These are phyloP conservation scores for Elsinoe arachidis DNA, from an alignment of 2,329 filamentous ascomycete genomes.

Conservation along the genomic window DNA sequence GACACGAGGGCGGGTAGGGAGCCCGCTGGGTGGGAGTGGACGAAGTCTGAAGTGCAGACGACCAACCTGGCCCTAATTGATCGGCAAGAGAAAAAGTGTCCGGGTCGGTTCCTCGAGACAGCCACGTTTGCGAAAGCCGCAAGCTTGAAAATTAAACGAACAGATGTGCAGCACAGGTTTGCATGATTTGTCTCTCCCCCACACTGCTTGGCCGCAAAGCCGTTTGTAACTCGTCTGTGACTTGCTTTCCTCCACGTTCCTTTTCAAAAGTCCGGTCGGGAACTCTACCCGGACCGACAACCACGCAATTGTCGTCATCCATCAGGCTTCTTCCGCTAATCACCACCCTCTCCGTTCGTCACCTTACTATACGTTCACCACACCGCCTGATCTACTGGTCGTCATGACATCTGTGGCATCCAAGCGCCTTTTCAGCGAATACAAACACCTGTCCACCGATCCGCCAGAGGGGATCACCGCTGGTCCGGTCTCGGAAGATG, in stretches of 20 bases:
- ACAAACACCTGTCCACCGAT: slow-evolving; percentile 85
- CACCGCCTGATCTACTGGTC: neutral
- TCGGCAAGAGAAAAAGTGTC: neutral
- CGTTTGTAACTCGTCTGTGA: too few species aligned
- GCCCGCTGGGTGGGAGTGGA: neutral
- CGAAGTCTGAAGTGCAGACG: neutral
- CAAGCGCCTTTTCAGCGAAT: slow-evolving; percentile 88
- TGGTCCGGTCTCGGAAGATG: slow-evolving; percentile 85
- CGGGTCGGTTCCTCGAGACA: neutral
- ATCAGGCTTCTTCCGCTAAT: neutral
- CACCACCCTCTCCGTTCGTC: neutral
- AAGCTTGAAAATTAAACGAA: neutral
- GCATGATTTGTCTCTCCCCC: neutral
- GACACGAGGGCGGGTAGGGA: too few species aligned
- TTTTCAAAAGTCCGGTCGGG: neutral
- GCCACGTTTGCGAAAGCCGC: slow-evolving; percentile 1
- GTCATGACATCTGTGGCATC: slow-evolving; percentile 43
- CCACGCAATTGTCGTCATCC: neutral
- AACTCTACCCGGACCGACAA: neutral
- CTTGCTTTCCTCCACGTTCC: neutral
- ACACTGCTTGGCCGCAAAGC: neutral
- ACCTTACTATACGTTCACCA: neutral
- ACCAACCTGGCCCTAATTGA: slow-evolving; percentile 2
- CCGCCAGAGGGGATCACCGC: slow-evolving; percentile 97
- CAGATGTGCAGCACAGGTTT: neutral